Base-by-base conservation (phyloP, 2,329 filamentous ascomycete genomes). In the Corynespora cassiicola region DNA sequence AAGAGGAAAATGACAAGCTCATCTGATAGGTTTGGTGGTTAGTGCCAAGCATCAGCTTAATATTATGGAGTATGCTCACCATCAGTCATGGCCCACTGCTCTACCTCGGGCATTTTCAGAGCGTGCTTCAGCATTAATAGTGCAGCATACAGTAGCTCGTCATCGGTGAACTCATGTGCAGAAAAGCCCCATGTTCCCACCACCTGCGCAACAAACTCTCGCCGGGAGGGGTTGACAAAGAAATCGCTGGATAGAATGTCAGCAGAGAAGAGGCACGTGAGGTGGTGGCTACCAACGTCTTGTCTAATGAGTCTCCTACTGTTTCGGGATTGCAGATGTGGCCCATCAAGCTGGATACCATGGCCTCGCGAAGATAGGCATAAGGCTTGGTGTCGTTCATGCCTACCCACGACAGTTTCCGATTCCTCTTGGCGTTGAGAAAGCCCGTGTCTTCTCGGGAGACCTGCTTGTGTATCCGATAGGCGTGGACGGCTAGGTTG, bases 371-470 rank as follows among this genome's bases (percentile, higher is more conserved):
- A 37, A 96, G 73, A 69, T 96, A 96, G 11, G 89, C 85, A 71
- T 90, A 96, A 1, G 90, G 90, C 63, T 91, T 87, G 54, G 89
- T 82, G 52, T 92, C 88, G 58, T 88, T 82, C 8, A 95, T 80
- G 17, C 91, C 90, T 26, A 96, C 90, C 91, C 91, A 96, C 0
- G 91, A 96, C 36, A 90, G 82, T 68, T 95, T 95, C 38, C 90
- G 81, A 28, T 85, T 84, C 52, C 86, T 84, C 59, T 86, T 86
- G 42, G 86, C 76, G 43, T 87, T 86, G 39, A 90, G 64, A 45
- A 90, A 79, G 12, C 84, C 81, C 42, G 86, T 79, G 60, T 90
- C 85, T 58, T 91, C 87, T 58, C 81, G 84, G 21, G 81, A 77
- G 15, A 87, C 86, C 55, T 90, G 84, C 66, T 88, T 88, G 60